These are phyloP conservation scores for Cryphonectria naterciae DNA, from an alignment of 2,329 filamentous ascomycete genomes.

Conservation along the genomic window DNA sequence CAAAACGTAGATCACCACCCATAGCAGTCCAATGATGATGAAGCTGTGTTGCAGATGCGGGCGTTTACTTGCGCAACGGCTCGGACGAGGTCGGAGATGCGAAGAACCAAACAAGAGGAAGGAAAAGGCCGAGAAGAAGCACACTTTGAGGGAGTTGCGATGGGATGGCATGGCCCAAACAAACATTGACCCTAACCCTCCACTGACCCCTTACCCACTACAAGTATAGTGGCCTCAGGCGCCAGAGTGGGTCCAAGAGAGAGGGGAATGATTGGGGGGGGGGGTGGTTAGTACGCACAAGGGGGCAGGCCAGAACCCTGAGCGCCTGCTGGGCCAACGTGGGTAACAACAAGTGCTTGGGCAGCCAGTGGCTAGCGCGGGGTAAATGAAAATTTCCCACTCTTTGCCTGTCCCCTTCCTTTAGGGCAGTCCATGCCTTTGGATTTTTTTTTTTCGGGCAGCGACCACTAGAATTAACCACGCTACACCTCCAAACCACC, in stretches of 20 bases:
- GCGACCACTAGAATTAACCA: constrained; percentile 18
- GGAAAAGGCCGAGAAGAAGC: neutral
- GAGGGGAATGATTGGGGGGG: neutral
- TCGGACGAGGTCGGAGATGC: neutral
- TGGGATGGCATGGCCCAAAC: neutral
- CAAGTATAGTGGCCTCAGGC: constrained; percentile 19
- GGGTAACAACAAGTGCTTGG: constrained; percentile 2
- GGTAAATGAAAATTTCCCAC: constrained; percentile 29
- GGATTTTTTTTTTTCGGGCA: constrained; percentile 23
- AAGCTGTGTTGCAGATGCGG: neutral
- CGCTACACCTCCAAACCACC: constrained; percentile 19
- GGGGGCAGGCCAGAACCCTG: constrained; percentile 4
- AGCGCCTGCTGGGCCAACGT: neutral
- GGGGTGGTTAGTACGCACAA: neutral
- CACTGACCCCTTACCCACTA: neutral
- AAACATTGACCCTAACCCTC: neutral
- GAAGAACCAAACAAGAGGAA: neutral
- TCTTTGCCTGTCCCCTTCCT: constrained; percentile 3
- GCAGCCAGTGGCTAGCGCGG: constrained; percentile 23
- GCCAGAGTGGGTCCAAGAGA: neutral
- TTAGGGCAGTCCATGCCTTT: neutral
- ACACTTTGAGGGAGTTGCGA: neutral
- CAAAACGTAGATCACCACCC: neutral
- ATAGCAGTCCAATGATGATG: neutral
- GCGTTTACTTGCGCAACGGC: neutral